phyloP scores from a whole-genome alignment of 2,329 filamentous ascomycete species.

The Venturia pyrina region DNA sequence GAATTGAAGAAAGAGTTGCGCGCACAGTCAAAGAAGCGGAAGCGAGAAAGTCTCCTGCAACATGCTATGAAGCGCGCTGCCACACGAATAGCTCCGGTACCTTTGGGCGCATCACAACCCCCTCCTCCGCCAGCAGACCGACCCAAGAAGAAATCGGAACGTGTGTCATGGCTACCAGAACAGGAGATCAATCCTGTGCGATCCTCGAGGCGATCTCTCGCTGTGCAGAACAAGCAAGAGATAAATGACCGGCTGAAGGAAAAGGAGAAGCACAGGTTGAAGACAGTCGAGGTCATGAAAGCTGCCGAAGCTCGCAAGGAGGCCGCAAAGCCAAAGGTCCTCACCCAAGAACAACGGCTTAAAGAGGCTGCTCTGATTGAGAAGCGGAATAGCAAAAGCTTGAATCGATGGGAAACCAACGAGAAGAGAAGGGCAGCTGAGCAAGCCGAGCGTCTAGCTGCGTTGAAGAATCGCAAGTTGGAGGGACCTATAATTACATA shows the following conservation, averaged over 20 bases:
- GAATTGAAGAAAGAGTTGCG: constrained; percentile 70
- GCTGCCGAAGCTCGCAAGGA: constrained; percentile 53
- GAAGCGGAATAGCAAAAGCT: constrained; percentile 75
- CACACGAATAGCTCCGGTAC: constrained; percentile 21
- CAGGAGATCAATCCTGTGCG: constrained; percentile 51
- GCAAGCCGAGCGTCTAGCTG: constrained; percentile 71
- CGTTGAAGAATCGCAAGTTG: constrained; percentile 75
- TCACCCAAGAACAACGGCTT: constrained; percentile 81
- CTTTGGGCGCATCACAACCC: constrained; percentile 25
- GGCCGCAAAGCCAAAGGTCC: constrained; percentile 64
- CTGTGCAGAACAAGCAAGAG: constrained; percentile 48
- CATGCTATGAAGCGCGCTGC: constrained; percentile 25
- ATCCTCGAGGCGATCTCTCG: constrained; percentile 52
- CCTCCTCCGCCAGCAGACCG: constrained; percentile 21
- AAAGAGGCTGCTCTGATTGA: constrained; percentile 76
- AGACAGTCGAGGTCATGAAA: constrained; percentile 57
- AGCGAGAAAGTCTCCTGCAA: constrained; percentile 61
- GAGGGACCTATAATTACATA: constrained; percentile 83
- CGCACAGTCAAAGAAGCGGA: constrained; percentile 67
- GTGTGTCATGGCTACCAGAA: constrained; percentile 59
- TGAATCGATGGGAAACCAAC: constrained; percentile 88
- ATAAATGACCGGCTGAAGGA: constrained; percentile 63
- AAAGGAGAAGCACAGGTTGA: constrained; percentile 58
- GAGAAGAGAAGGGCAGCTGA: constrained; percentile 84
- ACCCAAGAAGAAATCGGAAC: constrained; percentile 54